Conservation (phyloP, 2,329 filamentous ascomycete genomes). For the Phialophora expanda region DNA sequence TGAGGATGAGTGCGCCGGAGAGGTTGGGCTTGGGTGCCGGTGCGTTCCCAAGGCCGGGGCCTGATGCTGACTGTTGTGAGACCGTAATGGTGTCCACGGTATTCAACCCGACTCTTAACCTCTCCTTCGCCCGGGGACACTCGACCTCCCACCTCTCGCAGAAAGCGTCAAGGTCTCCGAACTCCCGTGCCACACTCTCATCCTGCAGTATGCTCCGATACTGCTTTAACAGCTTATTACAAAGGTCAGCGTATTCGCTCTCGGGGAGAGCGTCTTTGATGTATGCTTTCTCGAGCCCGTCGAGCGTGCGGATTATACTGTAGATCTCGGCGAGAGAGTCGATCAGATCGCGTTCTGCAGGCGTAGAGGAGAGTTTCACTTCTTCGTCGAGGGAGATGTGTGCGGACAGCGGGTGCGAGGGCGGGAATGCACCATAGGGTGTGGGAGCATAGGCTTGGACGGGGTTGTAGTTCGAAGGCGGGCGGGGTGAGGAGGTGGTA, state of each 20-base stretch:
- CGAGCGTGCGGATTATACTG: conserved; percentile 93
- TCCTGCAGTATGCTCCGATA: conserved; percentile 94
- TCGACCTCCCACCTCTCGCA: conserved; percentile 93
- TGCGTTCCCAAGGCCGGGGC: conserved; percentile 2
- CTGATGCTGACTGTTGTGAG: conserved; percentile 45
- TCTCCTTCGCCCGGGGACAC: conserved; percentile 90
- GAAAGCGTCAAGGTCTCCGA: conserved; percentile 87
- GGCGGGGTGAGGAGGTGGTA: conserved; percentile 11
- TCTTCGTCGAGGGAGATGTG: conserved; percentile 96
- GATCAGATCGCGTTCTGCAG: conserved; percentile 88
- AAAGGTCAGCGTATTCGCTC: conserved; percentile 93
- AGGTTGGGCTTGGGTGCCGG: conserved; percentile 40
- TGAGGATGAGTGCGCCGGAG: conserved; percentile 73
- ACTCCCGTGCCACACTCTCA: conserved; percentile 86
- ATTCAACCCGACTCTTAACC: conserved; percentile 88
- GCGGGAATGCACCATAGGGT: conserved; percentile 82
- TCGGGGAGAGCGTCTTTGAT: conserved; percentile 93
- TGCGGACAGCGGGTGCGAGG: conserved; percentile 79
- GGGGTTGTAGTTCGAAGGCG: conserved; percentile 43
- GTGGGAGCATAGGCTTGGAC: conserved; percentile 83
- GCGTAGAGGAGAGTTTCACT: conserved; percentile 86
- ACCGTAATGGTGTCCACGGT: conserved; percentile 57
- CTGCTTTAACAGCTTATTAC: conserved; percentile 89
- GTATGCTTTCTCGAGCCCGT: conserved; percentile 95
- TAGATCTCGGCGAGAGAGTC: conserved; percentile 97